phyloP scores from a whole-genome alignment of 2,329 filamentous ascomycete genomes.

The Cladophialophora bantiana region DNA sequence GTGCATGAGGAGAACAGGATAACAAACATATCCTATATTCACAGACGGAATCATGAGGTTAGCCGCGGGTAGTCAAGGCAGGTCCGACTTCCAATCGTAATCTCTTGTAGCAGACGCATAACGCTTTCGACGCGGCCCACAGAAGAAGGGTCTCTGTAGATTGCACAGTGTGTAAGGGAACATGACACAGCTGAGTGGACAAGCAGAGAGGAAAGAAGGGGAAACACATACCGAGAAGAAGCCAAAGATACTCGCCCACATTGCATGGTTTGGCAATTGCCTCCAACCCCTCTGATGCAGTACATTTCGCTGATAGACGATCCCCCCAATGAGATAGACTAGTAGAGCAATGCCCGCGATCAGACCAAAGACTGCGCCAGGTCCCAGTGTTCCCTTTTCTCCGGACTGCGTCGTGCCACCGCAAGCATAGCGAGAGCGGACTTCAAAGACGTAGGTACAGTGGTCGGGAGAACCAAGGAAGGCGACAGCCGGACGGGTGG shows the following conservation, averaged over 20 bases:
- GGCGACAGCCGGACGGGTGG: constrained; percentile 61
- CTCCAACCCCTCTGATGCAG: constrained; percentile 94
- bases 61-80: constrained; percentile 22
- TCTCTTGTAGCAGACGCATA: constrained; percentile 17
- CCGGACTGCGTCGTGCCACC: constrained; percentile 63
- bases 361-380: constrained; percentile 81
- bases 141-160: constrained; percentile 31
- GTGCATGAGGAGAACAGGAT: constrained; percentile 56
- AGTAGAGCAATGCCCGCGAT: constrained; percentile 79
- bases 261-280: constrained; percentile 89
- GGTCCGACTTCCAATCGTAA: constrained; percentile 31
- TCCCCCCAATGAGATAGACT: constrained; percentile 89
- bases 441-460: constrained; percentile 95
- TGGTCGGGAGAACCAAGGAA: constrained; percentile 91
- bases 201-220: constrained; percentile 9
- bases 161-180: constrained; percentile 34
- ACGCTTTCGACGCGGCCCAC: constrained; percentile 21
- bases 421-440: constrained; percentile 85
- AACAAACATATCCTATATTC: constrained; percentile 54
- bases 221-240: constrained; percentile 73
- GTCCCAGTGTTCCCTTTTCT: constrained; percentile 67
- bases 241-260: constrained; percentile 87
- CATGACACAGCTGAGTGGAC: constrained; percentile 14
- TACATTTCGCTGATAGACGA: constrained; percentile 94
- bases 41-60: constrained; percentile 20